Conservation (phyloP, 306 rosid genomes). For the Delonix regia region DNA sequence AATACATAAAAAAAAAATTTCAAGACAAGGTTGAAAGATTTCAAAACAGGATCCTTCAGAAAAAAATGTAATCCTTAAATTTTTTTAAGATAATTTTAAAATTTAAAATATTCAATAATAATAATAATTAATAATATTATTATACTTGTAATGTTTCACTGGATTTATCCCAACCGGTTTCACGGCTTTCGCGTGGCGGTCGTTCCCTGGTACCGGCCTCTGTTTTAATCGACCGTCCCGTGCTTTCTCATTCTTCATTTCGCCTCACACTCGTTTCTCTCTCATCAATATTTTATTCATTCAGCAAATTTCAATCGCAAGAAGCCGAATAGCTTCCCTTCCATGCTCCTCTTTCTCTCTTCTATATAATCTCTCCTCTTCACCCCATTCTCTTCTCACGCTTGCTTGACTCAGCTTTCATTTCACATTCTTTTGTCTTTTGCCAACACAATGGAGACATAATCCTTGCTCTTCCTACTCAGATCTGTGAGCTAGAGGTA, state of each 20-base stretch:
- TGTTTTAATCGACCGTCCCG: not conserved
- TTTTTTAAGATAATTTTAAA: too few relatives aligned
- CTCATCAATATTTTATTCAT: not conserved
- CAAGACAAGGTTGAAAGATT: too few relatives aligned
- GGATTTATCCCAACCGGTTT: not conserved
- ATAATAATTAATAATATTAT: too few relatives aligned
- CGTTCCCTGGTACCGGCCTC: not conserved
- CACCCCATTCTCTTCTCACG: not conserved
- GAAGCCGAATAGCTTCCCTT: not conserved
- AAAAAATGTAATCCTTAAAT: too few relatives aligned
- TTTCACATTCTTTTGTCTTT: not conserved
- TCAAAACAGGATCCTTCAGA: too few relatives aligned
- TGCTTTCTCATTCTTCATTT: not conserved
- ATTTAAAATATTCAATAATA: too few relatives aligned
- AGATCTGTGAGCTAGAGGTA: slow-evolving; percentile 55
- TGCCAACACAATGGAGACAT: slow-evolving; percentile 32
- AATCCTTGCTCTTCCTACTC: slow-evolving; percentile 5
- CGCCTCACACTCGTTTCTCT: not conserved
- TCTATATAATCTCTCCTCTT: slow-evolving; percentile 32
- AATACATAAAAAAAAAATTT: too few relatives aligned
- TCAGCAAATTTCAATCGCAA: not conserved
- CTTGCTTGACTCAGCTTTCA: not conserved
- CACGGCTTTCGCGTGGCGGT: slow-evolving; percentile 1
- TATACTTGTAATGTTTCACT: too few relatives aligned
- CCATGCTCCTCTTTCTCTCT: not conserved